Evolutionary conservation across 768 basidiomycete genomes (phyloP).

Genomic region (Saitozyma sp.): DNA sequence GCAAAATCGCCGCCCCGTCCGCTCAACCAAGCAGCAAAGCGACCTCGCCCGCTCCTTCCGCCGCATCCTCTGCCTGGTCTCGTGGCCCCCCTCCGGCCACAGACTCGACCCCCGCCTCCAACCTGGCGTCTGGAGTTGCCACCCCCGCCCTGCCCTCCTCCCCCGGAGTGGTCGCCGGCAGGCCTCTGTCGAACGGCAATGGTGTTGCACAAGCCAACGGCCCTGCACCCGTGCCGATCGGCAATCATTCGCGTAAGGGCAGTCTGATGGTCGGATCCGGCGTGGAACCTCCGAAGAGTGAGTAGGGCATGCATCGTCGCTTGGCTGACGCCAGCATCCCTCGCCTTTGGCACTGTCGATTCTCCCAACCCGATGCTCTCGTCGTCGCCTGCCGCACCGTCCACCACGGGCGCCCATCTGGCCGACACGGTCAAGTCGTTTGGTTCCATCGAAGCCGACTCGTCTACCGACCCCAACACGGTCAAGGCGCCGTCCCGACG

Average conservation of each 20-base stretch:
- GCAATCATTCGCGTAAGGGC: conserved; percentile 70
- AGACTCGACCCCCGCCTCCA: conserved; percentile 66
- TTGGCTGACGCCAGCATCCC: conserved; percentile 54
- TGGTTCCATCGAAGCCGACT: conserved; percentile 68
- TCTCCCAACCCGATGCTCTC: conserved; percentile 74
- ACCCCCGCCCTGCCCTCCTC: conserved; percentile 3
- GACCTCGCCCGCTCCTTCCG: conserved; percentile 19
- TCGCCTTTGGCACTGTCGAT: conserved; percentile 90
- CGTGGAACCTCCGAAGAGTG: conserved; percentile 70
- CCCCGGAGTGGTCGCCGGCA: conserved; percentile 1
- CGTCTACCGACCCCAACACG: conserved; percentile 54
- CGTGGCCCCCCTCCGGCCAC: conserved; percentile 70
- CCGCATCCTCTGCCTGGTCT: conserved; percentile 75
- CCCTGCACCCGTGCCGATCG: background rate
- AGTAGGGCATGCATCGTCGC: conserved; percentile 46
- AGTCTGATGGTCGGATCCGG: conserved; percentile 67
- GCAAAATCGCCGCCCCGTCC: conserved; percentile 79
- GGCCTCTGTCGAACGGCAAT: conserved; percentile 9
- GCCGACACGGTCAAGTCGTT: conserved; percentile 76
- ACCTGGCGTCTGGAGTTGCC: conserved; percentile 15
- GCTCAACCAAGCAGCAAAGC: conserved; percentile 65
- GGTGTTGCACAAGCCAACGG: conserved; percentile 6
- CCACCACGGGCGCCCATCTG: conserved; percentile 57
- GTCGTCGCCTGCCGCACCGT: conserved; percentile 73
- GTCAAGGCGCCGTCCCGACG: conserved; percentile 19